A percentile compares a stretch with the other conserved stretches of the same genome.
phyloP scores from a whole-genome alignment of 2,329 filamentous ascomycete species.

The Penicillium rolfsii region DNA sequence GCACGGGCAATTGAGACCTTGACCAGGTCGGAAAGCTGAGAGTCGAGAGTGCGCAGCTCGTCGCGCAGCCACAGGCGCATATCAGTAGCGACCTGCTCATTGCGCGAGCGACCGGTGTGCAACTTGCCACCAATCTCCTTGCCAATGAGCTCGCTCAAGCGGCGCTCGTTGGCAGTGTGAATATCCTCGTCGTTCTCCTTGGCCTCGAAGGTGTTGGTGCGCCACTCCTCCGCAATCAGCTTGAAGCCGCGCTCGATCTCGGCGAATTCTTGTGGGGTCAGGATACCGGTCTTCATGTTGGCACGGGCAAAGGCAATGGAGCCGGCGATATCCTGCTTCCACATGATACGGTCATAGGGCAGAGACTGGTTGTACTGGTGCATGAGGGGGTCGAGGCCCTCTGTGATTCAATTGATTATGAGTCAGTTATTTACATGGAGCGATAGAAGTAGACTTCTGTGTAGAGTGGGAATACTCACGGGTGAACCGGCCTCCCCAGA shows the following conservation, averaged over 20 bases:
- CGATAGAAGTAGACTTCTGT: conserved; percentile 2
- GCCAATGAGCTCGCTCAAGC: conserved; percentile 81
- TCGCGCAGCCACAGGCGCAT: conserved; percentile 89
- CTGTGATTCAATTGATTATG: conserved; percentile 46
- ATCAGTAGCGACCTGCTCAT: conserved; percentile 87
- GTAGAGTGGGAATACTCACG: conserved; percentile 42
- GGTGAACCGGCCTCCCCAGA: conserved; percentile 66
- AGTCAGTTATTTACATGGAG: conserved; percentile 17
- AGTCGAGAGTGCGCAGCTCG: conserved; percentile 70
- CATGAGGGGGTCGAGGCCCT: conserved; percentile 84
- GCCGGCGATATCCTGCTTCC: conserved; percentile 78
- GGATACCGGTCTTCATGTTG: conserved; percentile 74
- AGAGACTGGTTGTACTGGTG: conserved; percentile 81
- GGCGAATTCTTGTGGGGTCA: conserved; percentile 71
- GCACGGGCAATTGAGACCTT: conserved; percentile 70
- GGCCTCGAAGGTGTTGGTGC: conserved; percentile 41
- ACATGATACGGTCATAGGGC: conserved; percentile 75
- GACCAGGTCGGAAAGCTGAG: conserved; percentile 69
- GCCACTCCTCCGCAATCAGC: conserved; percentile 55
- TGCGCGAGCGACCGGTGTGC: conserved; percentile 83
- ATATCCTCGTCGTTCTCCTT: conserved; percentile 59
- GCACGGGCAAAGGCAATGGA: conserved; percentile 80
- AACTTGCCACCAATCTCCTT: conserved; percentile 85
- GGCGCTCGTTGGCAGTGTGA: conserved; percentile 72
- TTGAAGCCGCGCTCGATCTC: conserved; percentile 73